These are phyloP conservation scores for Annona squamosa DNA, from an alignment of 164 flowering plant genomes.

Conservation along the genomic window DNA sequence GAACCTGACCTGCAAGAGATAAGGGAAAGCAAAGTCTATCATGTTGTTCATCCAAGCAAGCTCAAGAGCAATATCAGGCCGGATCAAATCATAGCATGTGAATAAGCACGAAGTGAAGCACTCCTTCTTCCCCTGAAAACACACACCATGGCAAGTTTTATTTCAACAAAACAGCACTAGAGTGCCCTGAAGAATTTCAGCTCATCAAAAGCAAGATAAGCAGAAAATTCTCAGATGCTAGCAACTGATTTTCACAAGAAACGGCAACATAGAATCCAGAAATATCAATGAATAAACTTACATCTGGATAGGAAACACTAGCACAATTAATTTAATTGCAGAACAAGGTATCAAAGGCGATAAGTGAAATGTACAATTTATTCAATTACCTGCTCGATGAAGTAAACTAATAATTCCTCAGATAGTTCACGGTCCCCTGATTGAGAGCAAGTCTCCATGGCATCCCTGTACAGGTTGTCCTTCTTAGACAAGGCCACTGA, in stretches of 20 bases:
- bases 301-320: too few species aligned
- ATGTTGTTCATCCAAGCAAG: conserved; percentile 96
- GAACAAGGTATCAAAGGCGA: too few species aligned
- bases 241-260: too few species aligned
- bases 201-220: not conserved
- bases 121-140: conserved; percentile 86
- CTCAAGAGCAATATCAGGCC: conserved; percentile 89
- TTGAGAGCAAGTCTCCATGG: conserved; percentile 94
- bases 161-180: not conserved
- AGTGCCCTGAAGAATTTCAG: not conserved
- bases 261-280: too few species aligned
- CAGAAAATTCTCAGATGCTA: not conserved
- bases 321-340: too few species aligned
- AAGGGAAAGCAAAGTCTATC: conserved; percentile 94
- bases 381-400: conserved; percentile 72
- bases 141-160: not conserved
- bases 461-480: conserved; percentile 88
- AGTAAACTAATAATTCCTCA: conserved; percentile 91
- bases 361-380: too few species aligned
- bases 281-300: too few species aligned
- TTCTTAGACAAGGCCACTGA: conserved; percentile 94
- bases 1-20: conserved; percentile 68
- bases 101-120: conserved; percentile 95
- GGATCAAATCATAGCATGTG: conserved; percentile 85
- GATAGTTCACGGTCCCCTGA: conserved; percentile 96